Evolutionary conservation across 768 basidiomycete genomes (phyloP), one percentile per base, ranked within the genome.

Genomic region (Candolleomyces aberdarensis): DNA sequence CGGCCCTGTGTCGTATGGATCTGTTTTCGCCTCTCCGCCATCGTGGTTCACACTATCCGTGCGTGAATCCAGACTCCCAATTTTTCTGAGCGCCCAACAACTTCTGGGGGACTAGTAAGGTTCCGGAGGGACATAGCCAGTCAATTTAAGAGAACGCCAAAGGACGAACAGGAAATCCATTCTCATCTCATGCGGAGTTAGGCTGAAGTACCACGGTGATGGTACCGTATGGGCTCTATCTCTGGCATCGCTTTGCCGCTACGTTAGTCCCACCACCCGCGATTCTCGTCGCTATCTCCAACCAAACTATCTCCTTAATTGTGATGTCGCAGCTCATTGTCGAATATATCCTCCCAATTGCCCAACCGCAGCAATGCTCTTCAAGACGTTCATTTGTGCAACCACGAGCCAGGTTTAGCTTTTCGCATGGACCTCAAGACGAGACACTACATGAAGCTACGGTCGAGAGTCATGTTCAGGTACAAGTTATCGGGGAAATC

Each of bases 391-490:
- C 65, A 82, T 82, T 20, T 86, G 79, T 70, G 81, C 82, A 58
- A 80, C 85, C 9, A 80, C 83, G 31, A 73, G 72, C 59, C 89
- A 93, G 70, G 85, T 1, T 73, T 89, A 56, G 73, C 77, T n/a
- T 93, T 91, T 67, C 76, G 85, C 15, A 85, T 85, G 32, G 88
- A 91, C 68, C 77, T 94, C 67, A 96, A 96, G 74, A 82, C 93
- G 46, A 92, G 89, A 22, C 91, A 93, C 71, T 94, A 94, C 76
- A 90, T 91, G 88, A 94, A 95, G 77, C 78, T 95, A 49, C 90
- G 91, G 10, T 93, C 92, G 49, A 85, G 90, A 60, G 75, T 85
- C 65, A 90, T 92, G 83, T 95, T 96, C 76, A 39, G 66, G 20
- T 83, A 31, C 91, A 93, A 67, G 73, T 86, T 57, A 70, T 87